Evolutionary conservation across 495 filamentous ascomycete species (phyloP).

Genomic region (Aspergillus cavernicola): DNA sequence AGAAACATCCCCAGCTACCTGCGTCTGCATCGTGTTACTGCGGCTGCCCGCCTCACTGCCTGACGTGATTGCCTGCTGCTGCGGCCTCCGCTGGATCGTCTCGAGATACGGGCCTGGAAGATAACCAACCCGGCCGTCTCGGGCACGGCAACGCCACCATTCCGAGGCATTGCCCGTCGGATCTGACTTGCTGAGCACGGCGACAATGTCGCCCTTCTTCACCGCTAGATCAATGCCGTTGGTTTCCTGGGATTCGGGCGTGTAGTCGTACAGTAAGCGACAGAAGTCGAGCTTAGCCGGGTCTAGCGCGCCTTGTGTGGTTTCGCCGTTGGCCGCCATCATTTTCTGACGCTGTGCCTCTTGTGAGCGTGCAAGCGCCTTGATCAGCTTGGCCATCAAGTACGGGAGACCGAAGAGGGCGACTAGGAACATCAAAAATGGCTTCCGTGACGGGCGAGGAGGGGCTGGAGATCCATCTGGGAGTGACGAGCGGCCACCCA

Average conservation of each 20-base stretch:
- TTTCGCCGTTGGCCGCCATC: constrained; percentile 49
- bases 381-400: constrained; percentile 91
- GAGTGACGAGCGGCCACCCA: constrained; percentile 47
- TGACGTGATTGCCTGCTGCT: constrained; percentile 48
- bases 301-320: constrained; percentile 55
- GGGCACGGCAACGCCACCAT: constrained; percentile 96
- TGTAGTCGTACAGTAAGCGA: constrained; percentile 89
- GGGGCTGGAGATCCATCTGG: constrained; percentile 55
- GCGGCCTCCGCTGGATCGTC: constrained; percentile 66
- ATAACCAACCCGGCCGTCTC: constrained; percentile 88
- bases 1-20: constrained; percentile 27
- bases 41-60: constrained; percentile 48
- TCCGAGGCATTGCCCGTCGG: constrained; percentile 87
- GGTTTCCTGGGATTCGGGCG: constrained; percentile 62
- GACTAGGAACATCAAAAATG: constrained; percentile 90
- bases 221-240: constrained; percentile 83
- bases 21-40: constrained; percentile 56
- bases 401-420: constrained; percentile 95
- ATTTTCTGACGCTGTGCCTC: constrained; percentile 66
- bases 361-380: constrained; percentile 73
- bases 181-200: constrained; percentile 88
- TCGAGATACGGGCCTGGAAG: constrained; percentile 87
- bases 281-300: constrained; percentile 92
- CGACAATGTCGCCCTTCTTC: constrained; percentile 93
- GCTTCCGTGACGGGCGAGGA: constrained; percentile 81